phyloP scores from a whole-genome alignment of 164 flowering plant species.

The Vitis labrusca region DNA sequence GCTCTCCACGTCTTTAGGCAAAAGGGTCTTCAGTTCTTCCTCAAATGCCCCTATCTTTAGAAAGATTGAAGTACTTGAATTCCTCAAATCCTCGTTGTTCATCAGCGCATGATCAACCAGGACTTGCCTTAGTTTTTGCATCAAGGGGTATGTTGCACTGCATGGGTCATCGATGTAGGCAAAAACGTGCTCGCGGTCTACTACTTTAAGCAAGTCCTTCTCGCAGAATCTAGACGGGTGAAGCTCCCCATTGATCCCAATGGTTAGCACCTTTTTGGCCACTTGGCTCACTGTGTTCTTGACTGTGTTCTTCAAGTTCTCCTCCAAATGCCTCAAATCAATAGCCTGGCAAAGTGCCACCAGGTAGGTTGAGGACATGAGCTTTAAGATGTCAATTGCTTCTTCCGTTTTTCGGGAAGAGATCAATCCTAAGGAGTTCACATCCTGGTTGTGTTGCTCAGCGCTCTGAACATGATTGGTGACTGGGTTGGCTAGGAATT shows the following conservation, averaged over 20 bases:
- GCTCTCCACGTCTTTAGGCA: constrained; percentile 55
- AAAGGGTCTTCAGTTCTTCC: constrained; percentile 47
- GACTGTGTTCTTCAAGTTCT: constrained; percentile 47
- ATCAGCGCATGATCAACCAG: constrained; percentile 53
- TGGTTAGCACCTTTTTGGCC: constrained; percentile 44
- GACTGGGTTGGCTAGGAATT: constrained; percentile 64
- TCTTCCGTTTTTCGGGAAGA: constrained; percentile 61
- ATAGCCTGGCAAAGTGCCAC: constrained; percentile 62
- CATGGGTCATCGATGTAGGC: constrained; percentile 63
- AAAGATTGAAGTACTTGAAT: constrained; percentile 40
- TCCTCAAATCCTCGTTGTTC: constrained; percentile 37
- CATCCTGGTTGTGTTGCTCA: constrained; percentile 72
- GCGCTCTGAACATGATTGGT: constrained; percentile 72
- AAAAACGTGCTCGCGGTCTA: constrained; percentile 47
- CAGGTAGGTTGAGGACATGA: constrained; percentile 57
- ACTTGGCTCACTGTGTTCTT: constrained; percentile 57
- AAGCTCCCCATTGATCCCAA: constrained; percentile 55
- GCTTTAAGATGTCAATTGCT: constrained; percentile 56
- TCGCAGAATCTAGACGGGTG: constrained; percentile 62
- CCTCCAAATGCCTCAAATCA: constrained; percentile 66
- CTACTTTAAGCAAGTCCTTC: constrained; percentile 56
- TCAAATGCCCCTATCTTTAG: constrained; percentile 50
- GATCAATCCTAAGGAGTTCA: constrained; percentile 63
- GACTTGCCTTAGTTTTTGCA: constrained; percentile 62
- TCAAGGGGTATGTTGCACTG: constrained; percentile 43